phyloP scores from a whole-genome alignment of 495 filamentous ascomycete species.

The Tuber umbilicatum region DNA sequence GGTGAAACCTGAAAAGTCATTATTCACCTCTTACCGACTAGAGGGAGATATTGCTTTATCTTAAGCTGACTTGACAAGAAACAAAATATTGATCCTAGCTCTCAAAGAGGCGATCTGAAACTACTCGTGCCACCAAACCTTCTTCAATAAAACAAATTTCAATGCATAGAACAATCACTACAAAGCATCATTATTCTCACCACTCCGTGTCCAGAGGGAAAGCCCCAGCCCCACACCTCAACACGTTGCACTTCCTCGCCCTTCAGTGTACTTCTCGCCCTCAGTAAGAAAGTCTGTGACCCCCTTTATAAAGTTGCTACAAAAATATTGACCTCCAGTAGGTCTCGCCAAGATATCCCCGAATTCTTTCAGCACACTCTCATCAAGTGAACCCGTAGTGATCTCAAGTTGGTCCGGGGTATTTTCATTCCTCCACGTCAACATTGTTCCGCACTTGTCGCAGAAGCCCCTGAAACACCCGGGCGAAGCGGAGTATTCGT shows the following conservation, averaged over 20 bases:
- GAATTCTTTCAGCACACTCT: not conserved
- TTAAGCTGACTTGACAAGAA: not conserved
- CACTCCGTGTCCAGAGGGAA: not conserved
- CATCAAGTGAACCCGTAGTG: not conserved
- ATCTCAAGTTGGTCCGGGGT: not conserved
- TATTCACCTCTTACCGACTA: not conserved
- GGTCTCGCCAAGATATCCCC: not conserved
- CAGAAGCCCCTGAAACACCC: conserved; percentile 17
- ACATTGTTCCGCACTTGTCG: conserved; percentile 8
- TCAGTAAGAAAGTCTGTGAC: conserved; percentile 5
- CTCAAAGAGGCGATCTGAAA: not conserved
- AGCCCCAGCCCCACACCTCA: not conserved
- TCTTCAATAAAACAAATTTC: not conserved
- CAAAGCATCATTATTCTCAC: not conserved
- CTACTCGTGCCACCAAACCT: not conserved
- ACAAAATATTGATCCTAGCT: not conserved
- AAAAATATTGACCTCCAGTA: conserved; percentile 8
- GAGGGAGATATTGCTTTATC: not conserved
- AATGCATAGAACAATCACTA: not conserved
- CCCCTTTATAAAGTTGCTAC: conserved; percentile 13
- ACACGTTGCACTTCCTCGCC: not conserved
- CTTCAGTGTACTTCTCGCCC: conserved; percentile 4
- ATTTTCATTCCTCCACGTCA: conserved; percentile 10
- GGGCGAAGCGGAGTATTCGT: conserved; percentile 10
- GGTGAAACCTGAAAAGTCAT: not conserved